Conservation (phyloP, 257 asterid genomes). For the Verbascum thapsus region DNA sequence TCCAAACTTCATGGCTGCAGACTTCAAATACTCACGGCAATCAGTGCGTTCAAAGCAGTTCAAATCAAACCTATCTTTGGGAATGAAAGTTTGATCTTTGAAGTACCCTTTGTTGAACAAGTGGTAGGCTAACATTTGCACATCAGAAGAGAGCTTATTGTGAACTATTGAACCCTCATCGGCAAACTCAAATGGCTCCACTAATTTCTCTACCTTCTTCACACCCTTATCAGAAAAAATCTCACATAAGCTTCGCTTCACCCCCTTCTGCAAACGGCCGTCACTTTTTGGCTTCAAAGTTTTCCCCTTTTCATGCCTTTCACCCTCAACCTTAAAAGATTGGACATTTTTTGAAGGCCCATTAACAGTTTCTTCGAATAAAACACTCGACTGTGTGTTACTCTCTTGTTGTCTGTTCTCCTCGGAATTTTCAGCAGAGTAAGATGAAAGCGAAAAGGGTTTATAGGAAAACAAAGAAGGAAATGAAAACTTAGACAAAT, state of each 20-base stretch:
- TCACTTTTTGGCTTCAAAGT: slow-evolving; percentile 1
- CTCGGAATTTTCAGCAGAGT: slow-evolving; percentile 19
- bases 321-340: slow-evolving; percentile 21
- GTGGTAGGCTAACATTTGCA: slow-evolving; percentile 53
- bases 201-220: slow-evolving; percentile 8
- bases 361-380: slow-evolving; percentile 61
- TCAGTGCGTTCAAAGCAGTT: slow-evolving; percentile 51
- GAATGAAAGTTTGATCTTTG: slow-evolving; percentile 51
- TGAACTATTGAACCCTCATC: slow-evolving; percentile 46
- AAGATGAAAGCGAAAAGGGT: slow-evolving; percentile 45
- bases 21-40: slow-evolving; percentile 57
- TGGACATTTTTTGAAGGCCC: slow-evolving; percentile 30
- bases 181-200: slow-evolving; percentile 29
- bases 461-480: slow-evolving; percentile 32
- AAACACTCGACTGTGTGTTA: slow-evolving; percentile 41
- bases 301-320: slow-evolving; percentile 21
- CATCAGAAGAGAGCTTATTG: slow-evolving; percentile 64
- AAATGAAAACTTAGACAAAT: slow-evolving; percentile 13
- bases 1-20: slow-evolving; percentile 67
- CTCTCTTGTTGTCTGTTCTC: slow-evolving; percentile 22
- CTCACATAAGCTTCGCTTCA: slow-evolving; percentile 32
- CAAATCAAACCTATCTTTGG: slow-evolving; percentile 41
- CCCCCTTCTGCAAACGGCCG: slow-evolving; percentile 11
- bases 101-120: slow-evolving; percentile 58
- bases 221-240: slow-evolving; percentile 36